Evolutionary conservation across 129 eudicot species (phyloP).

Genomic region (Artemisia argyi): DNA sequence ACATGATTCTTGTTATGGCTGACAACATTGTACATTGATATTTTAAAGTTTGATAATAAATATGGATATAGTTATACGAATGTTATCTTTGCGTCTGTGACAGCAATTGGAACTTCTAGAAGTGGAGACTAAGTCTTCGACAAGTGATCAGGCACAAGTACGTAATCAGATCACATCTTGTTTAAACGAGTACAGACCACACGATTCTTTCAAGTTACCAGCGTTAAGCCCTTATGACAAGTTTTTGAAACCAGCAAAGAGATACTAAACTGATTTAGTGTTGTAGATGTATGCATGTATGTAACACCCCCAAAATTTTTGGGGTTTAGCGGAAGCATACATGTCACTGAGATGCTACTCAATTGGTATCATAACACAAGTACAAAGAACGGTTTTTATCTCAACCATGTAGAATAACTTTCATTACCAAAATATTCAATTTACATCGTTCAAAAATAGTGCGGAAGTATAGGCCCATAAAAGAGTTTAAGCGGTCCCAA

Average conservation of each 20-base stretch:
- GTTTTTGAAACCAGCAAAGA: constrained; percentile 65
- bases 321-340: too few species aligned
- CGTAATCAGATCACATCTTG: constrained; percentile 24
- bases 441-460: too few species aligned
- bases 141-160: constrained; percentile 25
- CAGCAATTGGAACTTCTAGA: constrained; percentile 33
- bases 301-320: too few species aligned
- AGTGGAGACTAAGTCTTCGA: constrained; percentile 18
- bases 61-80: background rate
- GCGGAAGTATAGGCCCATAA: too few species aligned
- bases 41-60: background rate
- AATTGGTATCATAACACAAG: too few species aligned
- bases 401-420: too few species aligned
- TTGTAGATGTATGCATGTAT: too few species aligned
- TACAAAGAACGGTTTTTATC: too few species aligned
- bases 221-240: constrained; percentile 79
- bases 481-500: too few species aligned
- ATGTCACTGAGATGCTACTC: too few species aligned
- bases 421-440: too few species aligned
- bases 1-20: background rate
- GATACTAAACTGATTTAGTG: constrained; percentile 30
- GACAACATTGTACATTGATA: background rate
- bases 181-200: constrained; percentile 42
- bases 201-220: constrained; percentile 62
- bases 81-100: background rate